A percentile compares a stretch with the other conserved stretches of the same genome.
Conservation (phyloP, 2,329 filamentous ascomycete species). For the Fusarium sp. region DNA sequence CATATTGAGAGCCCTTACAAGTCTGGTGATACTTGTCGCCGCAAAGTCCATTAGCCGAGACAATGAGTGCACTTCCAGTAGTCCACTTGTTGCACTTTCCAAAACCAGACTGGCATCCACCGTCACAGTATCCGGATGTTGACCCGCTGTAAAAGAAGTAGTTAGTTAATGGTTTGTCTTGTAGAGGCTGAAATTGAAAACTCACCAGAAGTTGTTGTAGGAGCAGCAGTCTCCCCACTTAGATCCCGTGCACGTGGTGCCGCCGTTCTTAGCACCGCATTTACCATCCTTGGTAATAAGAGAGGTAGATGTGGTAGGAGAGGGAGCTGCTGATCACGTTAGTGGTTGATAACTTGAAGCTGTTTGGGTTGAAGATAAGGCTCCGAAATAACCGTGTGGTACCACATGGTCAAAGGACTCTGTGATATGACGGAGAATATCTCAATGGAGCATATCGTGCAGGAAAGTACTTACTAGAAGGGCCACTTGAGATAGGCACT, state of each 20-base stretch:
- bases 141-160: neutral
- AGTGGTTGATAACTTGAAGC: neutral
- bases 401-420: neutral
- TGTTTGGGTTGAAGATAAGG: neutral
- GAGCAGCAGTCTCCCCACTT: constrained; percentile 56
- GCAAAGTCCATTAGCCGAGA: constrained; percentile 38
- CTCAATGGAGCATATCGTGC: neutral
- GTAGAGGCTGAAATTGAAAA: neutral
- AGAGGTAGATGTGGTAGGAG: neutral
- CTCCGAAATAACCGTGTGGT: neutral
- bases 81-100: constrained; percentile 48
- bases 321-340: constrained; percentile 9
- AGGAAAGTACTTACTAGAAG: constrained; percentile 1
- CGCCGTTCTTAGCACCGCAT: constrained; percentile 50
- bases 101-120: constrained; percentile 49
- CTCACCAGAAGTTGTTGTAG: constrained; percentile 51
- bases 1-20: constrained; percentile 31
- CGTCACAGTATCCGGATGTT: constrained; percentile 46
- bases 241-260: constrained; percentile 50
- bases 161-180: neutral
- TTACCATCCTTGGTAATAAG: constrained; percentile 46
- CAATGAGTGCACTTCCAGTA: constrained; percentile 13
- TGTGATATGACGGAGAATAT: neutral
- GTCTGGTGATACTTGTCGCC: constrained; percentile 39
- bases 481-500: constrained; percentile 4